Base-by-base conservation (phyloP, 139 green algal species). In the Volvox africanus region DNA sequence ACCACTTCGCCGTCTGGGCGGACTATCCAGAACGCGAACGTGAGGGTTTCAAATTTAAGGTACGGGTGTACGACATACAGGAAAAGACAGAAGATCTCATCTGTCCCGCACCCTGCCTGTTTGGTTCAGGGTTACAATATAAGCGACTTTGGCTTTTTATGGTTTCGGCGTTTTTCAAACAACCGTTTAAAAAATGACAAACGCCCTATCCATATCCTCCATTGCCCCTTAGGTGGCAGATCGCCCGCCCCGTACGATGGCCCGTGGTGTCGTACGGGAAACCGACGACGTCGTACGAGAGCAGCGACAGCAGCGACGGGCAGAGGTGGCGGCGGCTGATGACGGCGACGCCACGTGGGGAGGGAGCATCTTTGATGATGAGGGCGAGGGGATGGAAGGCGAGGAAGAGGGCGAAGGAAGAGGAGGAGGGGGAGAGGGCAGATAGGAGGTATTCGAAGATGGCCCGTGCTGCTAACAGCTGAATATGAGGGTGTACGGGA, bases 1-100 rank as follows among this genome's bases (percentile, higher is more conserved):
- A 99, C 78, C 96, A 99, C 87, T 99, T 99, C 95, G 97, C 97
- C 6, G 1, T 96, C 0, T 99, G 97, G 96, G 97, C 97, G 19
- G 91, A 88, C 13, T 99, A 97, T 87, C 35, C 37, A 1, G 97
- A 99, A 93, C 91, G 93, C 6, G 61, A 86, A 28, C 93, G 97
- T 1, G 76, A 96, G n/a, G 97, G 96, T 16, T 82, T 87, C 61
- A 99, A 99, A 89, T 99, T 96, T 88, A 87, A 95, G 28, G 94
- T 99, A 13, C 44, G 44, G 44, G 44, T 5, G 84, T 26, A 28
- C 32, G 67, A 75, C 67, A 28, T 14, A 55, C 44, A n/a, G 44
- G 44, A 55, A 55, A 5, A 55, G 9, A 9, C 44, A 9, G 44
- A 55, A 55, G 44, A 55, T 55, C n/a, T n/a, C 44, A 55, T 9